Evolutionary conservation across 169 alveolate species (phyloP), one percentile per base, ranked within the genome.

Genomic region (Plasmodium malariae): DNA sequence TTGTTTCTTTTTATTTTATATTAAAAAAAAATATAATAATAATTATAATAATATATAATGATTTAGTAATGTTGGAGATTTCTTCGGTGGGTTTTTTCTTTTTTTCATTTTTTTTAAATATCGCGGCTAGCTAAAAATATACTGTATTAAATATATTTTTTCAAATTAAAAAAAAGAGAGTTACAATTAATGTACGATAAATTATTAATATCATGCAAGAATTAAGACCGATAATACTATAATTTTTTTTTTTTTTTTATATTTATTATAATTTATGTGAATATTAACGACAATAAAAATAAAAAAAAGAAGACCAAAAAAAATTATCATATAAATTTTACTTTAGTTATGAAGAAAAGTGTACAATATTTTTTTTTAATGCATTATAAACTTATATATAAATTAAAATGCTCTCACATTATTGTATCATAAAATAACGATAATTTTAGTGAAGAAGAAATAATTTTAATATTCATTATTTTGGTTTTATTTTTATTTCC

Each of bases 131-230:
- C 74, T 48, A 67, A 67, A 67, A 34, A 32, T 12, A n/a, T 67
- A 30, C 43, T n/a, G 57, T 36, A 37, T 28, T 36, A 28, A 17
- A 67, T 55, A 34, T 65, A 34, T 34, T 21, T 36, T 67, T 67
- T 67, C 74, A 21, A 3, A 34, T 36, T 36, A 63, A 67, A 67
- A 67, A 62, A 62, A 67, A 67, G 34, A 65, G 34, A 65, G 19
- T 67, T 67, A 28, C 43, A 34, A 19, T 37, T 67, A 67, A 67
- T 36, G 36, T 67, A 48, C 43, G 14, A 34, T 26, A 48, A 67
- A 67, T 37, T 21, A 32, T 17, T 67, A 67, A 17, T 67, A 49
- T 6, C n/a, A n/a, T n/a, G n/a, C n/a, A 26, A 30, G 43, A 34
- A 67, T 67, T 32, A 67, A 48, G 30, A 40, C n/a, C 34, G 19